A percentile compares a stretch with the other conserved stretches of the same genome.
Conservation (phyloP, 1,139 yeast genomes). For the Scheffersomyces quercinus region DNA sequence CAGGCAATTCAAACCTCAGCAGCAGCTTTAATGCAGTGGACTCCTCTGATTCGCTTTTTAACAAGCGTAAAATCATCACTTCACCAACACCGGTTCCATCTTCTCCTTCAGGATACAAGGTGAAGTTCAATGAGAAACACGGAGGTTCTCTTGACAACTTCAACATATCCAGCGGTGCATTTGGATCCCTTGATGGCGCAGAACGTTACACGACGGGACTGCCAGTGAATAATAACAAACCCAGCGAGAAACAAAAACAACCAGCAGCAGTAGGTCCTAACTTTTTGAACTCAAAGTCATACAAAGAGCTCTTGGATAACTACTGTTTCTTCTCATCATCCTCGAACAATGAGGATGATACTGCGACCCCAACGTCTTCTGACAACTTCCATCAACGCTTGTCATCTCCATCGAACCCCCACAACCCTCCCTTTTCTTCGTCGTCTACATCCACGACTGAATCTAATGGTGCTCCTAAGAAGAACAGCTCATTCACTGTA, state of each 20-base stretch:
- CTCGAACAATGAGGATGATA: conserved; percentile 2
- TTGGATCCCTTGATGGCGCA: not conserved
- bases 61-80: not conserved
- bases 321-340: conserved; percentile 60
- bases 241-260: too few species aligned
- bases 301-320: conserved; percentile 67
- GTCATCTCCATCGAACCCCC: conserved; percentile 1
- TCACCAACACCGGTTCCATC: not conserved
- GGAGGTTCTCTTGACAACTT: not conserved
- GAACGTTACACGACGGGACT: too few species aligned
- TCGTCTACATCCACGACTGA: conserved; percentile 1
- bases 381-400: conserved; percentile 4
- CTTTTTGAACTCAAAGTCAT: conserved; percentile 55
- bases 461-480: not conserved
- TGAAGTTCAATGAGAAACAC: not conserved
- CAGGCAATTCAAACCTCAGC: conserved; percentile 3
- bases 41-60: not conserved
- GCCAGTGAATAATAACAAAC: too few species aligned
- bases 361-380: conserved; percentile 7
- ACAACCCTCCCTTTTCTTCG: not conserved
- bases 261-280: not conserved
- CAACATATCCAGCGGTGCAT: not conserved
- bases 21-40: not conserved
- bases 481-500: conserved; percentile 21
- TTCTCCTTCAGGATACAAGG: not conserved